Evolutionary conservation across 805 yeast species (phyloP), one percentile per base, ranked within the genome.

Genomic region (Ogataea ramenticola): DNA sequence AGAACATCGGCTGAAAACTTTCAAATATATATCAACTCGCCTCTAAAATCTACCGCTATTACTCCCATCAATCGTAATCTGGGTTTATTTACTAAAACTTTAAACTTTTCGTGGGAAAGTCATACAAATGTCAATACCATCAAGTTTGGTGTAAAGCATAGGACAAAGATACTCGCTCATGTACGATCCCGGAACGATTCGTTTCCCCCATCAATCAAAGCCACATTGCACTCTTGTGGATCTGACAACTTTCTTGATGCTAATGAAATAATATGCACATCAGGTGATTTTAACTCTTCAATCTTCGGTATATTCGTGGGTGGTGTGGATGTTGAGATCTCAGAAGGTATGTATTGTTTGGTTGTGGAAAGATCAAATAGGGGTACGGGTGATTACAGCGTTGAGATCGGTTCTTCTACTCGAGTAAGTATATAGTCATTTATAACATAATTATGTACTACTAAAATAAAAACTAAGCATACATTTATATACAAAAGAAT

Each of bases 1-100:
- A 61, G 40, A 10, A 37, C 43, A 3, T 9, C 5, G 17, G n/a
- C 9, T 14, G 53, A 56, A 2, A 42, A 48, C 1, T 79, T 64
- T 53, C 52, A 54, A 36, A 43, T 78, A 1, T 24, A 58, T 1
- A 32, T 67, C 5, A 62, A 61, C 43, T 58, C 65, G 19, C 31
- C 21, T 2, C 6, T 21, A 1, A 43, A 41, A 11, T 32, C 53
- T 5, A 19, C 40, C 12, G 19, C 49, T 4, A 15, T 39, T 5
- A 17, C 16, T 6, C 43, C 46, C 8, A n/a, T 54, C 4, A 24
- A 48, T 10, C 34, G 39, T 5, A 26, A 41, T 9, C 38, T 52
- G 10, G 54, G 54, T 5, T 32, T 51, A 2, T 54, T 43, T 39
- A 40, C 42, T 5, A 40, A 34, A 21, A 26, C 24, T 2, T 14